phyloP scores from a whole-genome alignment of 805 yeast species.

The Saitoella complicata region DNA sequence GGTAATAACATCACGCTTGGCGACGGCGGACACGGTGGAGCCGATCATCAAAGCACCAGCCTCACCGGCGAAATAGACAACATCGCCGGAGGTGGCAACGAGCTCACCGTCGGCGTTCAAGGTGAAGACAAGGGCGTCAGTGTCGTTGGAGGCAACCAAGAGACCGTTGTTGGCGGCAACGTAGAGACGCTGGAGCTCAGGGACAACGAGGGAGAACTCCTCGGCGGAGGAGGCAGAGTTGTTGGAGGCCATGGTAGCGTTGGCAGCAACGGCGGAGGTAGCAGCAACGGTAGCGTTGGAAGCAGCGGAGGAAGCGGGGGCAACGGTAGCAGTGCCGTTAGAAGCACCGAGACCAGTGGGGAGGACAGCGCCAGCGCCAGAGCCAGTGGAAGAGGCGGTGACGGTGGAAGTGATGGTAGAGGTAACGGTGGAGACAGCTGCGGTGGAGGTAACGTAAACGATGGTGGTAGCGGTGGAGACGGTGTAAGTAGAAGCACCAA shows the following conservation, averaged over 20 bases:
- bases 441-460: no score
- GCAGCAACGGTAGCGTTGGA: not conserved
- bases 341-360: constrained; percentile 2
- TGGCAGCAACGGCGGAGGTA: not conserved
- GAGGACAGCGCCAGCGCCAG: constrained; percentile 1
- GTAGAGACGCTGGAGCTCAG: constrained; percentile 5
- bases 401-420: not conserved
- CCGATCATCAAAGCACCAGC: no score
- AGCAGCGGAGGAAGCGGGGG: constrained; percentile 1
- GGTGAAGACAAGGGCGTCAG: not conserved
- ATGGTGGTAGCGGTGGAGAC: not conserved
- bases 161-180: not conserved
- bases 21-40: no score
- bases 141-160: constrained; percentile 3
- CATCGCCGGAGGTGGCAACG: no score
- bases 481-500: no score
- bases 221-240: constrained; percentile 7
- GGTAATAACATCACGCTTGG: no score
- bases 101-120: not conserved
- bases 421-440: not conserved
- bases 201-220: constrained; percentile 4
- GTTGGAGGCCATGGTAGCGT: constrained; percentile 3
- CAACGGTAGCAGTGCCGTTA: constrained; percentile 2
- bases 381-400: not conserved
- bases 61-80: no score